Conservation (phyloP, 768 basidiomycete species). For the Thelephora ganbajun region DNA sequence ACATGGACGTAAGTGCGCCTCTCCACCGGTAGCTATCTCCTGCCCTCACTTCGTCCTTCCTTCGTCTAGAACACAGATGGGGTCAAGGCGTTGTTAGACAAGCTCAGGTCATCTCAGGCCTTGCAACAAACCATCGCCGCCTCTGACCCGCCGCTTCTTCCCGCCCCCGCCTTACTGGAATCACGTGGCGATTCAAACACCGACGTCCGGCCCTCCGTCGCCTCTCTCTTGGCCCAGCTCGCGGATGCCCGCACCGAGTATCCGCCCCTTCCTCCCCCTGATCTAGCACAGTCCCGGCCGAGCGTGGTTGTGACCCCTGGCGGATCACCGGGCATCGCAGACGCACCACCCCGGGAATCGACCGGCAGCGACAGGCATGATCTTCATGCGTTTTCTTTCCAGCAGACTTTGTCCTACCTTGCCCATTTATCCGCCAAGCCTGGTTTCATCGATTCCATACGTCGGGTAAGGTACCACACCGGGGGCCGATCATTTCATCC, state of each 20-base stretch:
- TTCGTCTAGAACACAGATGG: conserved; percentile 42
- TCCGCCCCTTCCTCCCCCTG: conserved; percentile 11
- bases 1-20: conserved; percentile 36
- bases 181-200: not conserved
- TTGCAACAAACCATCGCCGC: conserved; percentile 39
- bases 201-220: conserved; percentile 24
- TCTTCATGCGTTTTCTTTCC: conserved; percentile 40
- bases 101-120: conserved; percentile 49
- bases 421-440: conserved; percentile 43
- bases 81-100: conserved; percentile 59
- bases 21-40: not conserved
- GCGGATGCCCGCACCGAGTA: conserved; percentile 28
- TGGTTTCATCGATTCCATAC: conserved; percentile 32
- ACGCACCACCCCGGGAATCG: too few relatives aligned
- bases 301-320: not conserved
- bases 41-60: too few relatives aligned
- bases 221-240: conserved; percentile 36
- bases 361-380: conserved; percentile 16
- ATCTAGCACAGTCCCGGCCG: not conserved
- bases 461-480: conserved; percentile 29
- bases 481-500: not conserved
- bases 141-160: conserved; percentile 2
- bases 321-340: not conserved
- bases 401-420: conserved; percentile 56
- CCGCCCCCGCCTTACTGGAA: conserved; percentile 1